A percentile compares a stretch with the other conserved stretches of the same genome.
phyloP scores from a whole-genome alignment of 176 grass and related monocot genomes.

The Triticum dicoccoides region DNA sequence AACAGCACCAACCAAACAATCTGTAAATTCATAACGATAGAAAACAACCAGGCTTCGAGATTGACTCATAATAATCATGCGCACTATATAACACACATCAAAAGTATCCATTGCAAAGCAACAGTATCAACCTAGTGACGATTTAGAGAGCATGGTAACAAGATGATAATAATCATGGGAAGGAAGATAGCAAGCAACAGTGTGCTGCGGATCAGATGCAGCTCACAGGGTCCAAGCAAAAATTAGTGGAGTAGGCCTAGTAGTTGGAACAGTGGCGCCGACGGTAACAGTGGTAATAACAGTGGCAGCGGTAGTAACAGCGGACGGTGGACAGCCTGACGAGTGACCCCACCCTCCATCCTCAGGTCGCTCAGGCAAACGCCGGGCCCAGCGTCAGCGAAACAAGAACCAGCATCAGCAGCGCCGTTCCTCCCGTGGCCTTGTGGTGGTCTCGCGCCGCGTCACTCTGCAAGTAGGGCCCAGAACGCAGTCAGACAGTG shows the following conservation, averaged over 20 bases:
- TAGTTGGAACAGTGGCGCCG: neutral
- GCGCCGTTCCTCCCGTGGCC: neutral
- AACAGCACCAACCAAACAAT: neutral
- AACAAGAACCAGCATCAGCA: neutral
- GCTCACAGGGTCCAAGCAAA: neutral
- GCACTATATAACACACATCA: neutral
- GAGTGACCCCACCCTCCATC: neutral
- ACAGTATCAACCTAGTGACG: neutral
- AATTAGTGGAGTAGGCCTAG: neutral
- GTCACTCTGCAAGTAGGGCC: constrained; percentile 29
- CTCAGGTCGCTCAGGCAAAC: neutral
- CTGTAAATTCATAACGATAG: neutral
- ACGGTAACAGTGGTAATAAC: neutral
- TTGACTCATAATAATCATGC: no score
- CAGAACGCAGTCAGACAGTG: neutral
- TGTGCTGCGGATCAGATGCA: neutral
- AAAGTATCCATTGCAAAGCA: neutral
- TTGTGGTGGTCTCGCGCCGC: neutral
- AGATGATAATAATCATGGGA: neutral
- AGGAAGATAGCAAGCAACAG: neutral
- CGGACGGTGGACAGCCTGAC: neutral
- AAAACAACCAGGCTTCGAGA: neutral
- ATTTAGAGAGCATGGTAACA: neutral
- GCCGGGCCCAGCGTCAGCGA: constrained; percentile 26
- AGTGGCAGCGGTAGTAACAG: neutral